Evolutionary conservation across 148 eudicot genomes (phyloP).

Genomic region (Silene conica): DNA sequence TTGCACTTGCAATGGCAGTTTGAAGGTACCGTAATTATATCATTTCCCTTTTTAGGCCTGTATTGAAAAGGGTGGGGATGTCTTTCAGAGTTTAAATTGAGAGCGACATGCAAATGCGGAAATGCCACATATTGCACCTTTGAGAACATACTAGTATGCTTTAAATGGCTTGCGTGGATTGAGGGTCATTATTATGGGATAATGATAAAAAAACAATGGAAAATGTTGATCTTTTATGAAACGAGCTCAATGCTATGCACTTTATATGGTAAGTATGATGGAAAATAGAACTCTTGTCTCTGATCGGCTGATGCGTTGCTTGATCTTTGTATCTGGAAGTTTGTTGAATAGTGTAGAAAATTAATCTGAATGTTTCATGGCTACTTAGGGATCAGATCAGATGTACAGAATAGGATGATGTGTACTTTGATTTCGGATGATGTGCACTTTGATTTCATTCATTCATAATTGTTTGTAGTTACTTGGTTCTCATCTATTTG

Average conservation of each 20-base stretch:
- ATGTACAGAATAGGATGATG: neutral
- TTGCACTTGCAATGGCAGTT: conserved; percentile 80
- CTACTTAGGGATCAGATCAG: neutral
- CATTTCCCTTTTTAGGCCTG: neutral
- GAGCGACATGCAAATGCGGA: neutral
- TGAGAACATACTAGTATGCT: neutral
- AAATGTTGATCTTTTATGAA: too few relatives aligned
- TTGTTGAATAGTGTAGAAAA: neutral
- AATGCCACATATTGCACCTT: neutral
- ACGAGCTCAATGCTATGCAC: too few relatives aligned
- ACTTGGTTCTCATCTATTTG: neutral
- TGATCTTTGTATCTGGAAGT: neutral
- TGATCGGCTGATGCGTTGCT: neutral
- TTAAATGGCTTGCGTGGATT: neutral
- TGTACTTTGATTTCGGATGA: neutral
- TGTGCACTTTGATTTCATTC: neutral
- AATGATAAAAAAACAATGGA: neutral
- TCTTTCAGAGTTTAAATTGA: neutral
- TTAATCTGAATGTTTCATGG: neutral
- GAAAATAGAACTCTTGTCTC: neutral
- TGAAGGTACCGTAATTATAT: conserved; percentile 41
- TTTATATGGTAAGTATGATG: neutral
- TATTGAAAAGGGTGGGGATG: neutral
- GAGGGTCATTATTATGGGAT: neutral
- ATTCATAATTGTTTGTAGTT: neutral